Percentiles rank a stretch among this genome's conserved stretches.
Evolutionary conservation across 208 protist species (phyloP).

Genomic region (Phytomonas sp.): DNA sequence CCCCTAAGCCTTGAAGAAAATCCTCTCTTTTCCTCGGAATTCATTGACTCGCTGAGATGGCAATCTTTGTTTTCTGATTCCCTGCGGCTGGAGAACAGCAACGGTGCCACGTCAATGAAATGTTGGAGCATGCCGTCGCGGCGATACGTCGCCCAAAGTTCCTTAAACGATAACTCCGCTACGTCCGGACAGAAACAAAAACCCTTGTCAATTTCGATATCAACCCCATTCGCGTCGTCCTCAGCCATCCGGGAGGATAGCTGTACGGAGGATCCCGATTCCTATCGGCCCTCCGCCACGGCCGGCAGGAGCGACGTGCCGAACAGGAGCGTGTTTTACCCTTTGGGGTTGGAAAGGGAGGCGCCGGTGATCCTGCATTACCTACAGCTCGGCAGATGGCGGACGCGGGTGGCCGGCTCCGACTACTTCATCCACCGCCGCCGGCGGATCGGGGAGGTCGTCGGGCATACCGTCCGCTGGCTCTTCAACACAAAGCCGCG

Average conservation of each 20-base stretch:
- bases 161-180: no score
- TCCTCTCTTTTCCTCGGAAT: no score
- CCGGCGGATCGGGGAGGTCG: constrained; percentile 38
- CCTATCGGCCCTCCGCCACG: not conserved
- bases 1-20: no score
- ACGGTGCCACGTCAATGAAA: no score
- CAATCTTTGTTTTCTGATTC: no score
- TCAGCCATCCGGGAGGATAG: constrained; percentile 13
- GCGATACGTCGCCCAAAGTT: no score
- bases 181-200: no score
- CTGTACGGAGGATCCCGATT: constrained; percentile 11
- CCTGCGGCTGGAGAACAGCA: no score
- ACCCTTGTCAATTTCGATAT: no score
- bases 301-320: not conserved
- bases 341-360: constrained; percentile 28
- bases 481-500: constrained; percentile 47
- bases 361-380: constrained; percentile 65
- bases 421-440: constrained; percentile 69
- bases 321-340: constrained; percentile 64
- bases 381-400: constrained; percentile 44
- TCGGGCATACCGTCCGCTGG: constrained; percentile 60
- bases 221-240: not conserved
- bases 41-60: no score
- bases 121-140: no score
- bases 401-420: constrained; percentile 37